These are phyloP conservation scores for Phoma sp. DNA, from an alignment of 2,329 filamentous ascomycete species.

Conservation along the genomic window DNA sequence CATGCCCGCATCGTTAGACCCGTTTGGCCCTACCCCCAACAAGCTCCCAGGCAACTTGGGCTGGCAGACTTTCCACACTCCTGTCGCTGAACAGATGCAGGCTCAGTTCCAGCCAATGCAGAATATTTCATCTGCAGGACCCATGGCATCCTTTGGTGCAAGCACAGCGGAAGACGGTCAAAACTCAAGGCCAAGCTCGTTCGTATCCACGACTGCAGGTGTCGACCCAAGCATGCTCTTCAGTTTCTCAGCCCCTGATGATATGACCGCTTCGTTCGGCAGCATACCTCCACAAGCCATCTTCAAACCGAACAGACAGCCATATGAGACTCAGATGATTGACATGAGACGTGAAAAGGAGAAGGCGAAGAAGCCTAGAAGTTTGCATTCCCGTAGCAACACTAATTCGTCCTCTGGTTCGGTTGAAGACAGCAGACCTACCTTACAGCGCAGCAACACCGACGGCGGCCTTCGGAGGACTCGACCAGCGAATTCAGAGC, in stretches of 20 bases:
- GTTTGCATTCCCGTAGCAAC: conserved; percentile 49
- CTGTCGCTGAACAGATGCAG: conserved; percentile 39
- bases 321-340: conserved; percentile 48
- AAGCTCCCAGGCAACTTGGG: conserved; percentile 39
- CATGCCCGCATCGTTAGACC: conserved; percentile 38
- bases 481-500: conserved; percentile 39
- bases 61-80: conserved; percentile 44
- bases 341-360: conserved; percentile 47
- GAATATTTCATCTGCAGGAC: conserved; percentile 34
- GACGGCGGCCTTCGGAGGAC: conserved; percentile 48
- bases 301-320: conserved; percentile 36
- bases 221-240: conserved; percentile 58
- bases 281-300: conserved; percentile 30
- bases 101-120: conserved; percentile 44
- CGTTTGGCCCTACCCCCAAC: conserved; percentile 46
- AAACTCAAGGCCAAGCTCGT: conserved; percentile 38
- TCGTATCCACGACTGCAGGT: conserved; percentile 46
- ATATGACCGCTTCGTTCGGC: conserved; percentile 37
- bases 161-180: conserved; percentile 27
- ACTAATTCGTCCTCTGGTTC: conserved; percentile 50
- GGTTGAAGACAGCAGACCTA: conserved; percentile 38
- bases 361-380: conserved; percentile 36
- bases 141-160: conserved; percentile 30
- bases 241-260: conserved; percentile 47
- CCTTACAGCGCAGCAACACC: conserved; percentile 56